Evolutionary conservation across 164 flowering plant species (phyloP).

Genomic region (Vitis riparia): DNA sequence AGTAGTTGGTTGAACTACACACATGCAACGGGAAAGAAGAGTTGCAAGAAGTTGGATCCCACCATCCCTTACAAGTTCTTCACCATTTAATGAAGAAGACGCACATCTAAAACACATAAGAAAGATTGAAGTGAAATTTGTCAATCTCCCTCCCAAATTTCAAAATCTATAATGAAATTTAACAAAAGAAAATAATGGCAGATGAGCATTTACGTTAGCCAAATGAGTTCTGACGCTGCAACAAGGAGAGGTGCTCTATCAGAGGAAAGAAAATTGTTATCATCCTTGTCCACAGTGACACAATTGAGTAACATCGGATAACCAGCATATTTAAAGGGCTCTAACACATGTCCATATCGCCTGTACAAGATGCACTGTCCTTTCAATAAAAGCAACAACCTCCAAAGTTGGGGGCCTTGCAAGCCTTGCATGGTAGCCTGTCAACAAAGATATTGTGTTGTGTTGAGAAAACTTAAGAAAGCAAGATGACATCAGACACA

Average conservation of each 20-base stretch:
- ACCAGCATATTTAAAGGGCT: slow-evolving; percentile 99
- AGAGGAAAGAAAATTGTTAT: slow-evolving; percentile 86
- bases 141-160: not conserved
- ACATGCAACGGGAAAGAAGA: slow-evolving; percentile 96
- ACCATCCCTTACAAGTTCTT: slow-evolving; percentile 96
- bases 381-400: slow-evolving; percentile 87
- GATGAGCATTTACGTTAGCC: slow-evolving; percentile 71
- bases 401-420: slow-evolving; percentile 98
- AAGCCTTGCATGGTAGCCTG: slow-evolving; percentile 99
- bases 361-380: slow-evolving; percentile 95
- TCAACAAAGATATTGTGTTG: slow-evolving; percentile 9
- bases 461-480: slow-evolving; percentile 4
- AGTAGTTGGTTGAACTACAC: slow-evolving; percentile 94
- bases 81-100: slow-evolving; percentile 94
- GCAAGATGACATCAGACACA: not conserved
- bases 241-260: slow-evolving; percentile 95
- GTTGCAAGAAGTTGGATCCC: slow-evolving; percentile 86
- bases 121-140: slow-evolving; percentile 10
- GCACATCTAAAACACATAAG: slow-evolving; percentile 63
- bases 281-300: slow-evolving; percentile 92
- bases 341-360: slow-evolving; percentile 82
- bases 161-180: not conserved
- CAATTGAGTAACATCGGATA: slow-evolving; percentile 97
- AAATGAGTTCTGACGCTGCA: slow-evolving; percentile 94
- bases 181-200: slow-evolving; percentile 6